Evolutionary conservation across 169 alveolate species (phyloP), one percentile per base, ranked within the genome.

Genomic region (Plasmodium inui): DNA sequence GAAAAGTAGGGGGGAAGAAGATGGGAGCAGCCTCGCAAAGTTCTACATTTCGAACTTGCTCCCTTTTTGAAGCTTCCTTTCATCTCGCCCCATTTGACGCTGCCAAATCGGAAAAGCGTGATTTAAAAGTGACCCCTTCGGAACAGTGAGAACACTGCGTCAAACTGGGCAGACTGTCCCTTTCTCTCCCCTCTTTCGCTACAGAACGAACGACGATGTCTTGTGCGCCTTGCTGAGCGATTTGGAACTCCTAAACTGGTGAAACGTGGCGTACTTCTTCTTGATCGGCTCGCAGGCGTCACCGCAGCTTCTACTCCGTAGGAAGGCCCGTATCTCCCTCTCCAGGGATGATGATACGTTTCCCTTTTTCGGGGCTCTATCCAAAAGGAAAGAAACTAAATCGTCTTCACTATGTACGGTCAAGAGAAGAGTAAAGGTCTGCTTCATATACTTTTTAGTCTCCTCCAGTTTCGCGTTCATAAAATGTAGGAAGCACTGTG

Each of bases 401-500:
- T 89, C 34, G 34, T 79, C 90, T 32, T 79, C 86, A 17, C 14
- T 41, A 4, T 89, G 94, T 7, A 57, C 30, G 6, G 82, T 79
- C 17, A 89, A 61, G 44, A 89, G 82, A 30, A 89, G 32, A 0
- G 22, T 19, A 6, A 89, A 79, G 10, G 83, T 67, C 32, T 73
- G 61, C 71, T 89, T 89, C 82, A 89, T 89, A 28, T 26, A 89
- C 50, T 41, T 72, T 73, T 89, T 89, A 0, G 94, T 89, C n/a
- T 89, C 78, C 70, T 79, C 90, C 41, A 89, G 72, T 57, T 89
- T 89, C 12, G 94, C 94, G 34, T 89, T 89, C 5, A 89, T 89
- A 46, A 89, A 89, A 57, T 89, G 71, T 37, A 89, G 50, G 55
- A 89, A 89, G 22, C 83, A 72, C 28, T 26, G 82, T 61, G 94